Percentiles rank a stretch among this genome's conserved stretches.
Conservation (phyloP, 495 filamentous ascomycete genomes). For the Annulohypoxylon nitens region DNA sequence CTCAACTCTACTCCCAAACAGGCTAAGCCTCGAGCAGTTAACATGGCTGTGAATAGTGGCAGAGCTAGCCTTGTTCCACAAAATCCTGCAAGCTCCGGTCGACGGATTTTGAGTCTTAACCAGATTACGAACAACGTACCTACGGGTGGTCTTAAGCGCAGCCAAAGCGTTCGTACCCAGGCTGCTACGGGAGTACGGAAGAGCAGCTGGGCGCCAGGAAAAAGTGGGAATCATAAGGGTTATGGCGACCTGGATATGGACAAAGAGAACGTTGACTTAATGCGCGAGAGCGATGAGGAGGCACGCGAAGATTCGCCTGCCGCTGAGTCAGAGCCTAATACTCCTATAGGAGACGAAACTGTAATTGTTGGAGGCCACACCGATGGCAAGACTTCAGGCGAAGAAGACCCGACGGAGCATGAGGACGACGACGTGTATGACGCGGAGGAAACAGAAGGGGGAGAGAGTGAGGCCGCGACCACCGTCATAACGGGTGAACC, state of each 20-base stretch:
- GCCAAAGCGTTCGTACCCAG: conserved; percentile 72
- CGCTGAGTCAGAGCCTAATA: conserved; percentile 40
- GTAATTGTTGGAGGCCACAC: conserved; percentile 42
- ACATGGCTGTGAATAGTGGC: conserved; percentile 59
- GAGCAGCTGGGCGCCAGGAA: conserved; percentile 76
- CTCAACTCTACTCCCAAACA: conserved; percentile 42
- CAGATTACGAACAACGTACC: conserved; percentile 84
- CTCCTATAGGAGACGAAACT: conserved; percentile 46
- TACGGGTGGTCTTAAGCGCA: conserved; percentile 70
- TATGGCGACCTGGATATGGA: conserved; percentile 64
- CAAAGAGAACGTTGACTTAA: conserved; percentile 61
- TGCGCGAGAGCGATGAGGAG: conserved; percentile 63
- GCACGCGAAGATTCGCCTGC: conserved; percentile 43
- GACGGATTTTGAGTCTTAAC: conserved; percentile 88
- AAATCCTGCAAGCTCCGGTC: conserved; percentile 66
- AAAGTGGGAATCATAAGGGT: conserved; percentile 52
- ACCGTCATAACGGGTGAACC: conserved; percentile 70
- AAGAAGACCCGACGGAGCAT: conserved; percentile 34
- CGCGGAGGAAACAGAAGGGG: conserved; percentile 36
- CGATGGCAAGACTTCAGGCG: conserved; percentile 28
- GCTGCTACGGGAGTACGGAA: conserved; percentile 78
- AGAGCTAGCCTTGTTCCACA: conserved; percentile 58
- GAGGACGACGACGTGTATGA: conserved; percentile 38
- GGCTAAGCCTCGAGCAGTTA: conserved; percentile 61
- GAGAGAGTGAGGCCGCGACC: conserved; percentile 52